A percentile compares a stretch with the other conserved stretches of the same genome.
Evolutionary conservation across 2,329 filamentous ascomycete species (phyloP).

Genomic region (Corynespora cassiicola): DNA sequence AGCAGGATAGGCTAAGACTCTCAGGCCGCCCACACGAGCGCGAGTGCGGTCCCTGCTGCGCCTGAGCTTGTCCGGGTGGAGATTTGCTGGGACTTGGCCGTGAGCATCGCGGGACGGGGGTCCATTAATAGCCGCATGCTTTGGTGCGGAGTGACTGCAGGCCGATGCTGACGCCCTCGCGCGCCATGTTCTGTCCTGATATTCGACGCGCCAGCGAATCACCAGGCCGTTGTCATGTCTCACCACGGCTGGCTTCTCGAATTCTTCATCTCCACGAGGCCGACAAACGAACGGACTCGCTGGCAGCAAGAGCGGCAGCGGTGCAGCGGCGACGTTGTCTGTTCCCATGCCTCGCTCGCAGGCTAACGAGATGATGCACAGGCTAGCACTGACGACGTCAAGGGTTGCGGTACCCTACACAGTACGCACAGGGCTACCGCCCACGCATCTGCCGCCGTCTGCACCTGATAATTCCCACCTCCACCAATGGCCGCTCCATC

Average conservation of each 20-base stretch:
- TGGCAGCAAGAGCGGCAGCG: too few relatives aligned
- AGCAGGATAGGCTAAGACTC: slow-evolving; percentile 17
- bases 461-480: slow-evolving; percentile 22
- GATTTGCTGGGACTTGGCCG: slow-evolving; percentile 35
- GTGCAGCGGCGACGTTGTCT: too few relatives aligned
- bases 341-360: too few relatives aligned
- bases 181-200: slow-evolving; percentile 19
- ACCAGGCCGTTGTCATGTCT: slow-evolving; percentile 13
- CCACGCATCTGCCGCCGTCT: slow-evolving; percentile 26
- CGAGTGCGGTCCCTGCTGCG: slow-evolving; percentile 27
- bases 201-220: slow-evolving; percentile 31
- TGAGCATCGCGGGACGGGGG: slow-evolving; percentile 21
- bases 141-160: slow-evolving; percentile 35
- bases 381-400: too few relatives aligned
- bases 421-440: slow-evolving; percentile 1
- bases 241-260: slow-evolving; percentile 15
- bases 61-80: slow-evolving; percentile 36
- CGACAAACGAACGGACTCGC: neutral
- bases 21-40: slow-evolving; percentile 37
- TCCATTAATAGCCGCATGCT: slow-evolving; percentile 29
- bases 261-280: slow-evolving; percentile 11
- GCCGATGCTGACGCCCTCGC: slow-evolving; percentile 37
- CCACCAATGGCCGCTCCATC: slow-evolving; percentile 20
- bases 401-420: too few relatives aligned
- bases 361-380: too few relatives aligned